Evolutionary conservation across 495 filamentous ascomycete genomes (phyloP).

Genomic region (Aspergillus carlsbadensis): DNA sequence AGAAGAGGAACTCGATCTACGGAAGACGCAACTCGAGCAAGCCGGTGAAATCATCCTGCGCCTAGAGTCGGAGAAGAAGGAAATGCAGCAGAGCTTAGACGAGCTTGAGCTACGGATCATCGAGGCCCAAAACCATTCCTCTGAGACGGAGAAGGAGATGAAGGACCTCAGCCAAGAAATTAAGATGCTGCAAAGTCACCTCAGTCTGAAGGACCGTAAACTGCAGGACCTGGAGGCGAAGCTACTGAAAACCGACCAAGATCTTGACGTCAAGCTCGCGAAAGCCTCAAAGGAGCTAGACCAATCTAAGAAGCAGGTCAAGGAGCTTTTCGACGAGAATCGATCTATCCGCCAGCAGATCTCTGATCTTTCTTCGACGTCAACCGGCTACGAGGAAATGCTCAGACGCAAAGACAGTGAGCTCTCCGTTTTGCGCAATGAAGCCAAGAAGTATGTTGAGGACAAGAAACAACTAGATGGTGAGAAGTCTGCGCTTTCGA

Average conservation of each 20-base stretch:
- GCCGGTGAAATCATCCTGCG: constrained; percentile 81
- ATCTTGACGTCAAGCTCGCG: constrained; percentile 82
- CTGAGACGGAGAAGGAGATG: constrained; percentile 68
- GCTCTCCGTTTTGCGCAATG: constrained; percentile 76
- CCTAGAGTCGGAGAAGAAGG: constrained; percentile 80
- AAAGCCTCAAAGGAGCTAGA: constrained; percentile 82
- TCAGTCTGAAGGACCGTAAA: constrained; percentile 87
- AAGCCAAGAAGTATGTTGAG: constrained; percentile 73
- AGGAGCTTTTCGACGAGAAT: constrained; percentile 78
- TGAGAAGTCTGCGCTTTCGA: constrained; percentile 64
- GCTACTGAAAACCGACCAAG: constrained; percentile 81
- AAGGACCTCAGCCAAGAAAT: constrained; percentile 75
- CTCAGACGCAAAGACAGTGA: constrained; percentile 93
- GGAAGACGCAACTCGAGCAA: constrained; percentile 82
- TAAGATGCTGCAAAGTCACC: constrained; percentile 88
- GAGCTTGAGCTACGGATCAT: constrained; percentile 67
- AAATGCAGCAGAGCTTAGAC: constrained; percentile 62
- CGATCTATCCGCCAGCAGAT: constrained; percentile 82
- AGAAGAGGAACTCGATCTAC: constrained; percentile 79
- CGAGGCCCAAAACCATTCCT: constrained; percentile 63
- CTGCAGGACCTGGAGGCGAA: constrained; percentile 83
- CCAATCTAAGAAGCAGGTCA: constrained; percentile 63
- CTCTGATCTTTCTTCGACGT: constrained; percentile 83
- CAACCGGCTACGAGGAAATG: constrained; percentile 90
- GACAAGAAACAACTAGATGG: constrained; percentile 76